Percentiles rank a stretch among this genome's conserved stretches.
Conservation (phyloP, 2,329 filamentous ascomycete genomes). For the Cytospora leucostoma region DNA sequence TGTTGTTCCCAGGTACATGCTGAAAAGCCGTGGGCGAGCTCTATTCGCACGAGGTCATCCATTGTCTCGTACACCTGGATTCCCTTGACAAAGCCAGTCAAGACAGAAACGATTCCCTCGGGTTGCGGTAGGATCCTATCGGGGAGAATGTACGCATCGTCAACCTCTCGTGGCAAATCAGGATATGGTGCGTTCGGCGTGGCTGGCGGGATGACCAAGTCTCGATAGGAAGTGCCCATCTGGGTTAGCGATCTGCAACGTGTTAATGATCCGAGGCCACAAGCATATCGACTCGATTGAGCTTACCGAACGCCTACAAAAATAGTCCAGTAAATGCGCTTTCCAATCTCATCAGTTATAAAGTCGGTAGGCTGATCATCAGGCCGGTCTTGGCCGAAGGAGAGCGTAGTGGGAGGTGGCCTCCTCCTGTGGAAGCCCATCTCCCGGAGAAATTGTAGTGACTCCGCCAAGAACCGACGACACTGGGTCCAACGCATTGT, state of each 20-base stretch:
- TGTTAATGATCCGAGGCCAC: constrained; percentile 26
- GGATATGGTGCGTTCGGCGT: constrained; percentile 77
- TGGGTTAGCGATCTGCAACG: constrained; percentile 70
- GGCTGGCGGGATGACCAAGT: constrained; percentile 73
- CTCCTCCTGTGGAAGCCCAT: constrained; percentile 63
- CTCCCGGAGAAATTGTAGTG: constrained; percentile 67
- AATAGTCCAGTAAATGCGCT: constrained; percentile 82
- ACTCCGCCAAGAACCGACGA: constrained; percentile 72
- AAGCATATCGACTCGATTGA: not conserved
- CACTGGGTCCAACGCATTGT: constrained; percentile 68
- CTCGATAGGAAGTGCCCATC: constrained; percentile 69
- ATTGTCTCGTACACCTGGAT: constrained; percentile 80
- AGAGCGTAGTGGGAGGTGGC: constrained; percentile 41
- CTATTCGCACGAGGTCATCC: constrained; percentile 75
- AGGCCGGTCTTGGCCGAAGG: constrained; percentile 43
- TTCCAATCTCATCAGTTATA: constrained; percentile 71
- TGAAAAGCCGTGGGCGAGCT: constrained; percentile 79
- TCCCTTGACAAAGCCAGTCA: constrained; percentile 80
- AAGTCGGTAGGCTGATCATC: constrained; percentile 61
- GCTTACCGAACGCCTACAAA: constrained; percentile 69
- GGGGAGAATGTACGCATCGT: constrained; percentile 77
- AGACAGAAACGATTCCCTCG: constrained; percentile 64
- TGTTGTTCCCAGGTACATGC: constrained; percentile 79
- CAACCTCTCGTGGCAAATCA: constrained; percentile 76
- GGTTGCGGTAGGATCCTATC: constrained; percentile 72